These are phyloP conservation scores for Microstegium vimineum DNA, from an alignment of 176 grass and related monocot genomes.

Conservation along the genomic window DNA sequence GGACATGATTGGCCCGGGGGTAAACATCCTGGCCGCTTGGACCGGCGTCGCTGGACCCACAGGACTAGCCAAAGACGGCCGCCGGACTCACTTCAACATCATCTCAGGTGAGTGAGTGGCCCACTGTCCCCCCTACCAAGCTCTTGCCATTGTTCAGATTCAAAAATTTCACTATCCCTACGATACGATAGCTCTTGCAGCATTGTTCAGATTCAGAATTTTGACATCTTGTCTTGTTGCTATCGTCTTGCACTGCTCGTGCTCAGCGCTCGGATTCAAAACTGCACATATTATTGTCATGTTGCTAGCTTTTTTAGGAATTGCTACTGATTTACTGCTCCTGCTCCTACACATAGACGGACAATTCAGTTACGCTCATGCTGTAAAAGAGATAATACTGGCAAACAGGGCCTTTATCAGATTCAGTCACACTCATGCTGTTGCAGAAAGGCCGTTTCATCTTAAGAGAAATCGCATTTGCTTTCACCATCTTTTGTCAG, in stretches of 20 bases:
- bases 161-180: neutral
- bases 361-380: neutral
- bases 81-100: constrained; percentile 90
- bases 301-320: neutral
- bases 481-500: constrained; percentile 44
- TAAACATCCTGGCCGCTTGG: constrained; percentile 95
- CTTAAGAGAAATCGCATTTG: constrained; percentile 26
- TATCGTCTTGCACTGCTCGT: too few species aligned
- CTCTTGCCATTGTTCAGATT: constrained; percentile 16
- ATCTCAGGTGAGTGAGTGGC: constrained; percentile 81
- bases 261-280: too few species aligned
- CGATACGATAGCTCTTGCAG: too few species aligned
- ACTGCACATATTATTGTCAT: neutral
- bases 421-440: neutral
- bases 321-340: constrained; percentile 8
- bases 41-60: constrained; percentile 72
- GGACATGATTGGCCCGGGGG: constrained; percentile 90
- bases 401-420: neutral
- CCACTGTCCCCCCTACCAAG: neutral
- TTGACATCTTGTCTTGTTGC: too few species aligned
- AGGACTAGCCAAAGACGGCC: constrained; percentile 69
- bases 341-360: neutral
- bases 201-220: too few species aligned
- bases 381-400: neutral
- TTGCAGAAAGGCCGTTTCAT: constrained; percentile 39